These are phyloP conservation scores for Cucumis variabilis DNA, from an alignment of 331 rosid species.

Conservation along the genomic window DNA sequence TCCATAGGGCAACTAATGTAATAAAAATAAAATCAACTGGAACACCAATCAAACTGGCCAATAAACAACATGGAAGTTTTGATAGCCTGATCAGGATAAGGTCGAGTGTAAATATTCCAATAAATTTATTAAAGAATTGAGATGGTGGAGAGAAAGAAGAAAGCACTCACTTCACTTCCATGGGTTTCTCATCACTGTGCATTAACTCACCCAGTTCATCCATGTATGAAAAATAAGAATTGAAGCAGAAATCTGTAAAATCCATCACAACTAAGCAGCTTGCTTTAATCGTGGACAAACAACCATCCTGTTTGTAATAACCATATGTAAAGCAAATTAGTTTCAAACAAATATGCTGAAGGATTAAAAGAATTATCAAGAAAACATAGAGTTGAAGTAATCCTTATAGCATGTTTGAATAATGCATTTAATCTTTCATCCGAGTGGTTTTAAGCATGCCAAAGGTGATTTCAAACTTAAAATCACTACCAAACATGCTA, in stretches of 20 bases:
- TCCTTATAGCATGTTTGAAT: background rate
- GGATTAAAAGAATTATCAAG: background rate
- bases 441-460: background rate
- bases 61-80: conserved; percentile 66
- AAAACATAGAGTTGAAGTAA: background rate
- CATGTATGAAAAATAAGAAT: conserved; percentile 85
- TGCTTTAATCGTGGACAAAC: conserved; percentile 71
- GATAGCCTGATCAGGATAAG: conserved; percentile 48
- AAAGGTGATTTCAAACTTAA: background rate
- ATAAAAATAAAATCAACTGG: conserved; percentile 57
- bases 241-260: conserved; percentile 75
- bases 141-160: background rate
- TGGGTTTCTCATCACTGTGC: conserved; percentile 59
- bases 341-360: background rate
- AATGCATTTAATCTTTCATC: no score
- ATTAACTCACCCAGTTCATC: conserved; percentile 72
- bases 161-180: conserved; percentile 54
- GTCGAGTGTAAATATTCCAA: background rate
- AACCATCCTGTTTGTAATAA: conserved; percentile 57
- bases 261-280: conserved; percentile 69
- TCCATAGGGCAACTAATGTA: conserved; percentile 67
- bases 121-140: conserved; percentile 15
- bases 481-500: background rate
- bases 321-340: background rate
- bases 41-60: conserved; percentile 60